Evolutionary conservation across 2,329 filamentous ascomycete species (phyloP).

Genomic region (Helotiales sp.): DNA sequence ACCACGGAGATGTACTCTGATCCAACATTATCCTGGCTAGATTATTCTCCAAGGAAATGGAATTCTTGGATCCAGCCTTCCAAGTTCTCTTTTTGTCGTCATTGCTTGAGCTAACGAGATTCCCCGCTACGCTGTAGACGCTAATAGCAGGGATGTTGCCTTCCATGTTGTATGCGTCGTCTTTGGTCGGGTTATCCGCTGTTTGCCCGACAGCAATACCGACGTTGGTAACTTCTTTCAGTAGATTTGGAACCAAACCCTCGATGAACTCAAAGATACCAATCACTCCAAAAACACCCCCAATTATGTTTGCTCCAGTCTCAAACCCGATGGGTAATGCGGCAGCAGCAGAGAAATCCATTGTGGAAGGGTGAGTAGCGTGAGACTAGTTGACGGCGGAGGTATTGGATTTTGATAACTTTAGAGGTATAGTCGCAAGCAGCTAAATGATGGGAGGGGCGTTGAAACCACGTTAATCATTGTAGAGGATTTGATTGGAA

Average conservation of each 20-base stretch:
- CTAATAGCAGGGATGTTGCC: conserved; percentile 5
- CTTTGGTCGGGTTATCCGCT: background rate
- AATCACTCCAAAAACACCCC: background rate
- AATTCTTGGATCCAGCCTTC: background rate
- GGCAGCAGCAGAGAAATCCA: background rate
- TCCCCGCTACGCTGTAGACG: background rate
- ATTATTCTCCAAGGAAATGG: background rate
- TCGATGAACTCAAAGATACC: background rate
- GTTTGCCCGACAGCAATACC: background rate
- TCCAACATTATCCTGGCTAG: background rate
- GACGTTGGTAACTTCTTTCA: background rate
- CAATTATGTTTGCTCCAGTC: background rate
- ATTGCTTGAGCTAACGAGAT: background rate
- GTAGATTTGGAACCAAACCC: background rate
- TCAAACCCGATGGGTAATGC: background rate
- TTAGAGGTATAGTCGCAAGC: no score
- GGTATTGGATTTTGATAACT: background rate
- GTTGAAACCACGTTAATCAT: no score
- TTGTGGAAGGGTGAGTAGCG: background rate
- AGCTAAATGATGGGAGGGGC: no score
- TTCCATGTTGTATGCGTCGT: background rate
- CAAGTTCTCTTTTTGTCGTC: background rate
- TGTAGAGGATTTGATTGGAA: no score
- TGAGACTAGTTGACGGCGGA: background rate
- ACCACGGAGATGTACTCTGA: background rate